phyloP scores from a whole-genome alignment of 2,329 filamentous ascomycete genomes.

The Balansia obtecta region DNA sequence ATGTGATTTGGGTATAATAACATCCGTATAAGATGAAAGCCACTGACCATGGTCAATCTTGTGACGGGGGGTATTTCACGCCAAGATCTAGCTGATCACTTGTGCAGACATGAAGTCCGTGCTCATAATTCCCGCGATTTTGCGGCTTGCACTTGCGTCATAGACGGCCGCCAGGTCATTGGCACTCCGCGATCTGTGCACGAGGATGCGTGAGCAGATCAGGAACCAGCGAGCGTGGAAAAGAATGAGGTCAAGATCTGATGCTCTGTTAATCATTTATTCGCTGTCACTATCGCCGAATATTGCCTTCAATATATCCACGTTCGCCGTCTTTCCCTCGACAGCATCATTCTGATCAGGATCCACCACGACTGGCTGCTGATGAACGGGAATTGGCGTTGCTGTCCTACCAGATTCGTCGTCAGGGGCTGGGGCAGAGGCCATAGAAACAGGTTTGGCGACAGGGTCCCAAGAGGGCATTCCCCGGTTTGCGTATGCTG shows the following conservation, averaged over 20 bases:
- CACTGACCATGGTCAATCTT: not conserved
- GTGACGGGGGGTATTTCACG: not conserved
- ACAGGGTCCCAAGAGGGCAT: not conserved
- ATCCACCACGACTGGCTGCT: constrained; percentile 36
- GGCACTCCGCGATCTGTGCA: too few relatives aligned
- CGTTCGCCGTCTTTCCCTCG: constrained; percentile 60
- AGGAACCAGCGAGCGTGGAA: too few relatives aligned
- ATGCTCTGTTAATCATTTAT: constrained; percentile 7
- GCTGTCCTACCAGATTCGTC: not conserved
- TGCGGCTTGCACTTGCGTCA: too few relatives aligned
- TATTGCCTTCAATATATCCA: constrained; percentile 80
- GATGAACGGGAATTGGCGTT: not conserved
- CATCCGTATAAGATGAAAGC: not conserved
- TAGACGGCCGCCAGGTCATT: too few relatives aligned
- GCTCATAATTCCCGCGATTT: too few relatives aligned
- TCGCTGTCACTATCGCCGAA: constrained; percentile 82
- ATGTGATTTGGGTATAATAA: not conserved
- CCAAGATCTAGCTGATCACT: not conserved
- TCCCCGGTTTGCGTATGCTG: not conserved
- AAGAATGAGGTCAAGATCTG: not conserved
- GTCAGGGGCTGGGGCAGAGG: too few relatives aligned
- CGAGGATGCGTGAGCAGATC: too few relatives aligned
- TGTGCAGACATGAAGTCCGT: not conserved
- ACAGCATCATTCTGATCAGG: constrained; percentile 56
- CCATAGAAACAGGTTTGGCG: not conserved